Percentiles rank a stretch among this genome's conserved stretches.
Evolutionary conservation across 306 rosid species (phyloP).

Genomic region (Glycine latifolia): DNA sequence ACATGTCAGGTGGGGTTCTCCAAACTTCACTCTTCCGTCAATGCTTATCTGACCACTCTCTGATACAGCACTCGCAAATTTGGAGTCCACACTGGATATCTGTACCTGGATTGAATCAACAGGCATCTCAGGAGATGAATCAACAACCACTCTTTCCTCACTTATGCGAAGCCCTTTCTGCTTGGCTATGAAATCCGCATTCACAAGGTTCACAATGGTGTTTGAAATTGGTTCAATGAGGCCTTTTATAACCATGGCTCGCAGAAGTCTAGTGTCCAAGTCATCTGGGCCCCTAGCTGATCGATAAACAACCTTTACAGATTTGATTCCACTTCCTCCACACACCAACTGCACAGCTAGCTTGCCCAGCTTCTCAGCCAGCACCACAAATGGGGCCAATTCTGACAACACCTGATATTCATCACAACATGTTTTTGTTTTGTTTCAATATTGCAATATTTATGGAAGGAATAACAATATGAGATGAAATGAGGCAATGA

Average conservation of each 20-base stretch:
- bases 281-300: slow-evolving; percentile 75
- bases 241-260: slow-evolving; percentile 96
- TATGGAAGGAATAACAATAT: too few species aligned
- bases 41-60: slow-evolving; percentile 71
- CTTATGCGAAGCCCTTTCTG: slow-evolving; percentile 81
- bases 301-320: slow-evolving; percentile 67
- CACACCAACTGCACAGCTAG: slow-evolving; percentile 79
- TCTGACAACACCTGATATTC: slow-evolving; percentile 70
- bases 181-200: slow-evolving; percentile 88
- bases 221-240: slow-evolving; percentile 82
- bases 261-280: slow-evolving; percentile 86
- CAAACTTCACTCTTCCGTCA: slow-evolving; percentile 87
- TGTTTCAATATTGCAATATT: too few species aligned
- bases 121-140: slow-evolving; percentile 72
- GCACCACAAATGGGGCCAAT: slow-evolving; percentile 73
- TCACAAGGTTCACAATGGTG: slow-evolving; percentile 78
- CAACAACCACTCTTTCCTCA: slow-evolving; percentile 67
- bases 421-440: not conserved
- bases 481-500: too few species aligned
- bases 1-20: slow-evolving; percentile 70
- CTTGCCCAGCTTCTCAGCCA: slow-evolving; percentile 87
- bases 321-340: slow-evolving; percentile 76
- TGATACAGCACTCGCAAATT: slow-evolving; percentile 71
- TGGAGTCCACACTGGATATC: slow-evolving; percentile 71
- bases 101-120: slow-evolving; percentile 75